phyloP scores from a whole-genome alignment of 345 rosid species.

The Brassica rapa region DNA sequence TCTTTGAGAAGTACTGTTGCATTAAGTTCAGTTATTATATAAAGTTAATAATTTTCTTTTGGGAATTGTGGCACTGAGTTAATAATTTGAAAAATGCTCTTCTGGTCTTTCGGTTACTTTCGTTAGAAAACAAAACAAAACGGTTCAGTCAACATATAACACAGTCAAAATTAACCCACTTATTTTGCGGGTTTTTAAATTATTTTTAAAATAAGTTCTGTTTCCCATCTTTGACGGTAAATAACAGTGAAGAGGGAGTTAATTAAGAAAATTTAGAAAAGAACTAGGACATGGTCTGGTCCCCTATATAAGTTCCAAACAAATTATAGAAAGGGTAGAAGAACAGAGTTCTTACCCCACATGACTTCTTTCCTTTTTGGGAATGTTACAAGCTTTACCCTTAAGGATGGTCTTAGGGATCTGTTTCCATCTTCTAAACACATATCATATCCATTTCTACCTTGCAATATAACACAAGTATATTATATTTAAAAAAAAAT shows the following conservation, averaged over 20 bases:
- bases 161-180: background rate
- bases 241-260: background rate
- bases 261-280: too few species aligned
- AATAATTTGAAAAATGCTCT: background rate
- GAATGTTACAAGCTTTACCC: slow-evolving; percentile 17
- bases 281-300: background rate
- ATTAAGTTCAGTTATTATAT: background rate
- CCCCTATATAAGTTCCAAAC: slow-evolving; percentile 3
- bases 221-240: background rate
- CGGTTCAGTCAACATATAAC: background rate
- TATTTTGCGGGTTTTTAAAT: background rate
- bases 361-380: slow-evolving; percentile 33
- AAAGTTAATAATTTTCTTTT: background rate
- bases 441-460: background rate
- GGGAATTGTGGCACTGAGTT: background rate
- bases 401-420: slow-evolving; percentile 15
- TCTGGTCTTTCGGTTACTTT: background rate
- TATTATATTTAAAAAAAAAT: background rate
- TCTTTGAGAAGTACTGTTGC: background rate
- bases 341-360: slow-evolving; percentile 24
- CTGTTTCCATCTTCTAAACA: slow-evolving; percentile 20
- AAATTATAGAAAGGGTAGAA: background rate
- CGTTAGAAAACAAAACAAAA: background rate
- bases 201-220: too few species aligned
- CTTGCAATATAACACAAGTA: background rate